Conservation (phyloP, 2,329 filamentous ascomycete genomes). For the Penicillium fuscoglaucum region DNA sequence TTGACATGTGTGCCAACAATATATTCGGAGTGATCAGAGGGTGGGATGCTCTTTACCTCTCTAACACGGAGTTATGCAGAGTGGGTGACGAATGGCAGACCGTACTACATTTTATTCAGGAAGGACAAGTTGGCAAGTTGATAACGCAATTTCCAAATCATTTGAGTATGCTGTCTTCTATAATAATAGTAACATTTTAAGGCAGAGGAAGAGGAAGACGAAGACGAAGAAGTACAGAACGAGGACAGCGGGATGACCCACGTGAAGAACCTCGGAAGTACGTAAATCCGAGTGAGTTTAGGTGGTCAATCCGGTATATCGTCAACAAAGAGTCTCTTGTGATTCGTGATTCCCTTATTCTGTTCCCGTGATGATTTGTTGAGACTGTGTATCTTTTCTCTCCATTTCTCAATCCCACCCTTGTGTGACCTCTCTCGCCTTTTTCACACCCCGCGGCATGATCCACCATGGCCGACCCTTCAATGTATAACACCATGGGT, state of each 20-base stretch:
- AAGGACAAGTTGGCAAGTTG: background rate
- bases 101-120: background rate
- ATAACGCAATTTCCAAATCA: background rate
- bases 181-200: background rate
- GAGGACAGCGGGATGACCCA: conserved; percentile 8
- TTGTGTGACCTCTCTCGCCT: conserved; percentile 1
- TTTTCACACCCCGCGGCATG: conserved; percentile 26
- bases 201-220: background rate
- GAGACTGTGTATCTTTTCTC: conserved; percentile 10
- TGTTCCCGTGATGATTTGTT: conserved; percentile 1
- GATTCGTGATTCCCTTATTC: background rate
- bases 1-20: background rate
- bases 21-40: background rate
- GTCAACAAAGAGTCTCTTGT: conserved; percentile 23
- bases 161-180: background rate
- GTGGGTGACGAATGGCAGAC: background rate
- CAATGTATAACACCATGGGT: conserved; percentile 44
- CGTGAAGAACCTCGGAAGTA: conserved; percentile 29
- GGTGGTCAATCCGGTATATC: conserved; percentile 38
- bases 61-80: conserved; percentile 6
- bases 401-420: conserved; percentile 5
- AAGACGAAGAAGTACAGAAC: background rate
- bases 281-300: conserved; percentile 33
- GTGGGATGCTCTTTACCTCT: conserved; percentile 1
- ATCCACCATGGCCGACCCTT: conserved; percentile 45